Conservation (phyloP, 257 asterid species). For the Gardenia jasminoides region DNA sequence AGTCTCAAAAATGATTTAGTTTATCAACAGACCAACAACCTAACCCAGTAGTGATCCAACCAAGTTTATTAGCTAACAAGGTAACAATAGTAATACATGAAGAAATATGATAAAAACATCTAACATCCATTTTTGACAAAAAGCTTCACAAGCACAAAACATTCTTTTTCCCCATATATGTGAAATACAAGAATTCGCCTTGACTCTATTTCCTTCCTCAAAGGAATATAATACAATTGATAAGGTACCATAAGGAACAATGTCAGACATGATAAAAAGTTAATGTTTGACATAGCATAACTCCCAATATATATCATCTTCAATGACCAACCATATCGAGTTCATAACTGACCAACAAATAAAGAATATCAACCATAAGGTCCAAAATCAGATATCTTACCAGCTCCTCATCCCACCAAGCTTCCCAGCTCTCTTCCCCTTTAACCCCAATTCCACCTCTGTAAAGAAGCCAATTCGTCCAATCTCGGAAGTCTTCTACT, state of each 20-base stretch:
- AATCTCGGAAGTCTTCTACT: conserved; percentile 93
- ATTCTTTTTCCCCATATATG: no score
- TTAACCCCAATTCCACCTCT: conserved; percentile 99
- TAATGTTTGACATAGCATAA: neutral
- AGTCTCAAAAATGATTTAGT: neutral
- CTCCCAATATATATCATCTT: neutral
- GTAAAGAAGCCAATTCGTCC: conserved; percentile 99
- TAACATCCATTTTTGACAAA: neutral
- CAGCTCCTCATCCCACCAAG: conserved; percentile 99
- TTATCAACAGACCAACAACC: no score
- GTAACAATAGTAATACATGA: neutral
- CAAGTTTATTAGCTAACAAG: neutral
- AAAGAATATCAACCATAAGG: conserved; percentile 6
- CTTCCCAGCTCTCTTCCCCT: conserved; percentile 99
- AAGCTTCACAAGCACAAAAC: neutral
- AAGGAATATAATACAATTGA: neutral
- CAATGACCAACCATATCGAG: conserved; percentile 10
- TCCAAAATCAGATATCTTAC: conserved; percentile 38
- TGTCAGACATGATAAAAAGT: neutral
- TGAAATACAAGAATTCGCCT: neutral
- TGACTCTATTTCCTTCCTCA: neutral
- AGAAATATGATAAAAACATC: neutral
- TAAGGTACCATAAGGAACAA: conserved; percentile 3
- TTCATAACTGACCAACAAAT: conserved; percentile 19
- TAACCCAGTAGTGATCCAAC: no score